Evolutionary conservation across 2,329 filamentous ascomycete species (phyloP).

Genomic region (Knoxdaviesia capensis): DNA sequence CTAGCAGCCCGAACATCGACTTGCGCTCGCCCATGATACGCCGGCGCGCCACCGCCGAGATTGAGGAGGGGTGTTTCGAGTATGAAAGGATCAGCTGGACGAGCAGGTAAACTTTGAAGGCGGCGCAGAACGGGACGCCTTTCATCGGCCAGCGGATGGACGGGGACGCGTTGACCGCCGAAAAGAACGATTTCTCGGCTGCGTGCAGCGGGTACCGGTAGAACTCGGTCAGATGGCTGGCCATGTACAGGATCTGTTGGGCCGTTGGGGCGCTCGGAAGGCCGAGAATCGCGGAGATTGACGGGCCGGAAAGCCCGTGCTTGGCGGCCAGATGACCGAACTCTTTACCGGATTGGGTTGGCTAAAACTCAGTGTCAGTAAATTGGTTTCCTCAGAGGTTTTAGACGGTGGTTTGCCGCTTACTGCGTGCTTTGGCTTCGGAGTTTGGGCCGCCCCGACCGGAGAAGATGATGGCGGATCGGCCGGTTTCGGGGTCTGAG

Average conservation of each 20-base stretch:
- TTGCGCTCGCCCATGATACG: conserved; percentile 13
- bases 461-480: no score
- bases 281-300: not conserved
- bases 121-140: no score
- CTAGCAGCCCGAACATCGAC: conserved; percentile 14
- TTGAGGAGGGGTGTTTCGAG: not conserved
- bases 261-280: conserved; percentile 4
- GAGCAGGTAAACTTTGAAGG: no score
- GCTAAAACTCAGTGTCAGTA: no score
- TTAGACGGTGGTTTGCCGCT: no score
- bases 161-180: conserved; percentile 17
- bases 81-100: not conserved
- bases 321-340: no score
- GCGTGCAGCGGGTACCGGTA: conserved; percentile 15
- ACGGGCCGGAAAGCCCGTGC: no score
- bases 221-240: conserved; percentile 18
- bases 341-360: no score
- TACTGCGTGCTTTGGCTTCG: no score
- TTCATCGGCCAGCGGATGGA: conserved; percentile 16
- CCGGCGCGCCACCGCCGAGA: conserved; percentile 7
- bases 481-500: no score
- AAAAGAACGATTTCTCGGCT: conserved; percentile 15
- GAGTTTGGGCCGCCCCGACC: no score
- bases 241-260: conserved; percentile 15
- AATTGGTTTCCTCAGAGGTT: no score